phyloP scores from a whole-genome alignment of 2,329 filamentous ascomycete genomes.

The Fusarium liriodendri region DNA sequence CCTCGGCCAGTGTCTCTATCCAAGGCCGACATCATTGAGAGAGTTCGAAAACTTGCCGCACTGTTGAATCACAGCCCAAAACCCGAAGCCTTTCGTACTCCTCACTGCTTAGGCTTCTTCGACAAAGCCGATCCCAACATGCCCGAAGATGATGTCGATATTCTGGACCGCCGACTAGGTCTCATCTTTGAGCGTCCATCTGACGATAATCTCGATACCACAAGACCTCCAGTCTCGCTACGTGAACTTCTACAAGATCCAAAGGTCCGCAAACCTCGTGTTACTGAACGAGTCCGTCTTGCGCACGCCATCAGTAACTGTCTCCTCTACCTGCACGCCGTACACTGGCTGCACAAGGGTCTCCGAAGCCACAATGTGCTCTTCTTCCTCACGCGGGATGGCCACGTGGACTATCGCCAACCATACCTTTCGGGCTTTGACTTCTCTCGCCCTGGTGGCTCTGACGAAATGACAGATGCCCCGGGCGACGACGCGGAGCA shows the following conservation, averaged over 20 bases:
- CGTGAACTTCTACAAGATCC: slow-evolving; percentile 56
- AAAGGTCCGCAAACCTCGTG: slow-evolving; percentile 55
- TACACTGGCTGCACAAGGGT: slow-evolving; percentile 70
- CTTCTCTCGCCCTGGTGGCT: slow-evolving; percentile 61
- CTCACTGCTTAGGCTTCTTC: slow-evolving; percentile 63
- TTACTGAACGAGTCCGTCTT: slow-evolving; percentile 63
- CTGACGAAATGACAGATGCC: slow-evolving; percentile 63
- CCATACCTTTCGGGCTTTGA: slow-evolving; percentile 66
- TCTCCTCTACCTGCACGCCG: slow-evolving; percentile 65
- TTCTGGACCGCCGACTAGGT: slow-evolving; percentile 59
- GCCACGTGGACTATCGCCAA: slow-evolving; percentile 50
- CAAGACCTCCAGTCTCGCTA: slow-evolving; percentile 58
- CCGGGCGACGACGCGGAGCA: slow-evolving; percentile 56
- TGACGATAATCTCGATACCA: slow-evolving; percentile 49
- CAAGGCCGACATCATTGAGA: slow-evolving; percentile 55
- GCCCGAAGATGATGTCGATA: slow-evolving; percentile 53
- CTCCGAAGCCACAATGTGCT: slow-evolving; percentile 65
- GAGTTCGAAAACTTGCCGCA: slow-evolving; percentile 60
- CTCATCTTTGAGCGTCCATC: slow-evolving; percentile 64
- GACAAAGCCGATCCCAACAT: slow-evolving; percentile 53
- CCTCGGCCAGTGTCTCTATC: slow-evolving; percentile 51
- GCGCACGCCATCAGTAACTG: slow-evolving; percentile 64
- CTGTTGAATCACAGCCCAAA: slow-evolving; percentile 60
- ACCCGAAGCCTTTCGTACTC: slow-evolving; percentile 61
- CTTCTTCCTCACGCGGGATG: slow-evolving; percentile 55